A percentile compares a stretch with the other conserved stretches of the same genome.
phyloP scores from a whole-genome alignment of 2,329 filamentous ascomycete species.

The Alternaria triticimaculans region DNA sequence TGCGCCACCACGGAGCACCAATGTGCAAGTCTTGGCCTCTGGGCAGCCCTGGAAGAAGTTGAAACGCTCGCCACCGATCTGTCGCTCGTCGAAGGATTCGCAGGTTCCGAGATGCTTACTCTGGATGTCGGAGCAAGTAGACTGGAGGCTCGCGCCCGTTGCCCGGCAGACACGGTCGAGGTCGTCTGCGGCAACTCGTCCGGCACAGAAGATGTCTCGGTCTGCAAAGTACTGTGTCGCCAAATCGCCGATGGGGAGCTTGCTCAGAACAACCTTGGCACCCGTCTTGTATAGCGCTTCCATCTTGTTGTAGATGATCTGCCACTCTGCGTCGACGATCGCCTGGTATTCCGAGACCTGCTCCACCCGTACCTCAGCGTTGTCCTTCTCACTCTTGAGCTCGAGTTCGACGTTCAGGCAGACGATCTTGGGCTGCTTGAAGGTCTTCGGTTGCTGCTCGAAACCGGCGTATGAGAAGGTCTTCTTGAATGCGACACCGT shows the following conservation, averaged over 20 bases:
- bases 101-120: constrained; percentile 89
- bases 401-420: constrained; percentile 98
- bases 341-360: constrained; percentile 99
- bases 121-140: constrained; percentile 94
- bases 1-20: constrained; percentile 91
- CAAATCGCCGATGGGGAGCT: constrained; percentile 95
- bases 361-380: constrained; percentile 96
- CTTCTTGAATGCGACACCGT: constrained; percentile 99
- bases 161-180: constrained; percentile 96
- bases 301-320: constrained; percentile 99
- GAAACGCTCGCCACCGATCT: constrained; percentile 96
- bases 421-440: constrained; percentile 93
- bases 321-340: constrained; percentile 98
- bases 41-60: constrained; percentile 99
- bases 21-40: constrained; percentile 93
- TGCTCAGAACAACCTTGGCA: constrained; percentile 96
- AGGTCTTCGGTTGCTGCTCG: constrained; percentile 97
- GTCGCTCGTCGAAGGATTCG: constrained; percentile 89
- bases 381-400: constrained; percentile 99
- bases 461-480: constrained; percentile 99
- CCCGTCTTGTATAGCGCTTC: constrained; percentile 93
- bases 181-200: constrained; percentile 87
- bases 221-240: constrained; percentile 98
- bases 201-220: constrained; percentile 97
- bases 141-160: constrained; percentile 89